Conservation (phyloP, 1,284 basidiomycete species). For the Tilletia setariae region DNA sequence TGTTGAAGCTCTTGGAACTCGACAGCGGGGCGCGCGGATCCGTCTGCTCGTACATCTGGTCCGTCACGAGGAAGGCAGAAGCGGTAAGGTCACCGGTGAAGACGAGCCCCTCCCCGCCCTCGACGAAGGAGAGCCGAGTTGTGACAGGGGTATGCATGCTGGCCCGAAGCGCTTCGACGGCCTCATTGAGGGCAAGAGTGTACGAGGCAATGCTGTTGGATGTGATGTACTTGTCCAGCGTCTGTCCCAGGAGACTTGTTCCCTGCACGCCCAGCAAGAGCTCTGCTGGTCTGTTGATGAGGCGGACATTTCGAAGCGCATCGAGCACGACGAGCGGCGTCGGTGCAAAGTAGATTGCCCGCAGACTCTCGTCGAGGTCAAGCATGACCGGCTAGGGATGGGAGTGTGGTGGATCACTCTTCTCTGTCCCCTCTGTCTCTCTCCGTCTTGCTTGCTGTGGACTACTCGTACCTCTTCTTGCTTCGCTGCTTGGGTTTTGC, state of each 20-base stretch:
- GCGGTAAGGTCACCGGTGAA: slow-evolving; percentile 38
- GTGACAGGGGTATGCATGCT: slow-evolving; percentile 22
- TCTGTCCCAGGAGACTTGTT: slow-evolving; percentile 29
- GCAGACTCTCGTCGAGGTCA: slow-evolving; percentile 48
- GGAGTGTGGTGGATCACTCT: neutral
- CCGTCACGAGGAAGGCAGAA: slow-evolving; percentile 46
- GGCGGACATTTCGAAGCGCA: slow-evolving; percentile 36
- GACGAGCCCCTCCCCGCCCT: slow-evolving; percentile 29
- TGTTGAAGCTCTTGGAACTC: neutral
- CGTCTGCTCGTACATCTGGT: slow-evolving; percentile 31
- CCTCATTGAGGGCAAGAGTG: slow-evolving; percentile 37
- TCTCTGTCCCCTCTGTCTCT: neutral
- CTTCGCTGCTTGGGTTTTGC: too few species aligned
- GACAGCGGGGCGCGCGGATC: neutral
- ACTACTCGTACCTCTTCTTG: too few species aligned
- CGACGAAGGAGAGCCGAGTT: slow-evolving; percentile 39
- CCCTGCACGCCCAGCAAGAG: slow-evolving; percentile 19
- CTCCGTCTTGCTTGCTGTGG: neutral
- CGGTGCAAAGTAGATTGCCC: slow-evolving; percentile 49
- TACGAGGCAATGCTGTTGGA: slow-evolving; percentile 23
- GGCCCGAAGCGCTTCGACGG: slow-evolving; percentile 11
- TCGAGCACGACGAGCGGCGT: slow-evolving; percentile 46
- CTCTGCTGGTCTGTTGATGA: slow-evolving; percentile 47
- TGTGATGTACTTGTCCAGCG: slow-evolving; percentile 35
- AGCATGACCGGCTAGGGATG: slow-evolving; percentile 27